These are phyloP conservation scores for Moesziomyces aphidis DNA, from an alignment of 1,284 basidiomycete species.

Conservation along the genomic window DNA sequence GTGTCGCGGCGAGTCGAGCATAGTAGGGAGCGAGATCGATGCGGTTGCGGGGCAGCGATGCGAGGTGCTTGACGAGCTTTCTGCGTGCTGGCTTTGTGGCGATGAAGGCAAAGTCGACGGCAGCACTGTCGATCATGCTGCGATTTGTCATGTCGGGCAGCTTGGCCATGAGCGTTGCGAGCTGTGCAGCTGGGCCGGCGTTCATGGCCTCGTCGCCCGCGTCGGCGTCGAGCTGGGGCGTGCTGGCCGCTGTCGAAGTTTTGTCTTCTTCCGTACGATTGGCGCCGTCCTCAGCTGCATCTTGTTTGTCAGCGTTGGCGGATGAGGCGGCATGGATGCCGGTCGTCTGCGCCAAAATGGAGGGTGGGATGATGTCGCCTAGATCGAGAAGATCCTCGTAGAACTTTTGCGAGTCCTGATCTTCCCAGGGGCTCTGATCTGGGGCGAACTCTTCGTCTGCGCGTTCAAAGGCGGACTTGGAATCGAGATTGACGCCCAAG, in stretches of 20 bases:
- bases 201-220: constrained; percentile 63
- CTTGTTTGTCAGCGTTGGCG: constrained; percentile 74
- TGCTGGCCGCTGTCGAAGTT: constrained; percentile 18
- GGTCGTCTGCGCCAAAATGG: constrained; percentile 75
- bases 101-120: constrained; percentile 93
- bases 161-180: constrained; percentile 90
- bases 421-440: constrained; percentile 87
- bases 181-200: constrained; percentile 88
- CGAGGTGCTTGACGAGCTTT: constrained; percentile 79
- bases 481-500: constrained; percentile 70
- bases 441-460: constrained; percentile 67
- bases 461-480: constrained; percentile 68
- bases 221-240: constrained; percentile 31
- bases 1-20: constrained; percentile 85
- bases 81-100: constrained; percentile 96
- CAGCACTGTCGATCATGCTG: constrained; percentile 90
- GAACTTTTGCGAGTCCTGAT: constrained; percentile 94
- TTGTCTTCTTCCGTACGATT: not conserved
- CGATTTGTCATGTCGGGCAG: constrained; percentile 93
- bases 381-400: constrained; percentile 94
- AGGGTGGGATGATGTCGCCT: constrained; percentile 88
- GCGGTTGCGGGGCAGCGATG: constrained; percentile 85
- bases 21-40: constrained; percentile 94
- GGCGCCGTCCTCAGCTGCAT: not conserved
- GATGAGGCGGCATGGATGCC: constrained; percentile 6